These are phyloP conservation scores for Pythium monospermum DNA, from an alignment of 352 stramenopile genomes.

Conservation along the genomic window DNA sequence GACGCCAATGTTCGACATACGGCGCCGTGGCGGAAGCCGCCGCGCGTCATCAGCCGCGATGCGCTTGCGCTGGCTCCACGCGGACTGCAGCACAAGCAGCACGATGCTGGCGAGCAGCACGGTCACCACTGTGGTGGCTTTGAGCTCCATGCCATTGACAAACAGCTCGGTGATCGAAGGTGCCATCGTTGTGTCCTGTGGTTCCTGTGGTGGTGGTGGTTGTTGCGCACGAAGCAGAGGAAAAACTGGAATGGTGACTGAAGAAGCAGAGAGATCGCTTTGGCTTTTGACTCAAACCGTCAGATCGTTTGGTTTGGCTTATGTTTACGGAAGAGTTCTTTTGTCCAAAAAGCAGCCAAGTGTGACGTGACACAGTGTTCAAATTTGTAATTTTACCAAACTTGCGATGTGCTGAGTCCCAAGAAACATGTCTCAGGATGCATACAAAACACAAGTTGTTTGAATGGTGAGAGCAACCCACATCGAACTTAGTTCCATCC, in stretches of 20 bases:
- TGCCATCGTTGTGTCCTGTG: too few relatives aligned
- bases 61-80: conserved; percentile 12
- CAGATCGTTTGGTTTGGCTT: not conserved
- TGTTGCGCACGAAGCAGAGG: not conserved
- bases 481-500: conserved; percentile 4
- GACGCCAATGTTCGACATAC: conserved; percentile 68
- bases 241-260: not conserved
- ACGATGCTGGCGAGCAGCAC: conserved; percentile 32
- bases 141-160: too few relatives aligned
- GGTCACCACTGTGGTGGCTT: conserved; percentile 11
- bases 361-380: conserved; percentile 4
- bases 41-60: conserved; percentile 4
- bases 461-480: not conserved
- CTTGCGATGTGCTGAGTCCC: not conserved
- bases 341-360: not conserved
- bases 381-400: conserved; percentile 3
- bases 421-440: conserved; percentile 9
- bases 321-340: too few relatives aligned
- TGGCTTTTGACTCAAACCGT: not conserved
- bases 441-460: not conserved
- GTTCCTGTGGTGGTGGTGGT: too few relatives aligned
- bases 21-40: conserved; percentile 30
- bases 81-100: conserved; percentile 25
- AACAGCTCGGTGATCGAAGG: too few relatives aligned
- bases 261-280: conserved; percentile 7